Conservation (phyloP, 2,329 filamentous ascomycete genomes). For the Coniochaeta sp. region DNA sequence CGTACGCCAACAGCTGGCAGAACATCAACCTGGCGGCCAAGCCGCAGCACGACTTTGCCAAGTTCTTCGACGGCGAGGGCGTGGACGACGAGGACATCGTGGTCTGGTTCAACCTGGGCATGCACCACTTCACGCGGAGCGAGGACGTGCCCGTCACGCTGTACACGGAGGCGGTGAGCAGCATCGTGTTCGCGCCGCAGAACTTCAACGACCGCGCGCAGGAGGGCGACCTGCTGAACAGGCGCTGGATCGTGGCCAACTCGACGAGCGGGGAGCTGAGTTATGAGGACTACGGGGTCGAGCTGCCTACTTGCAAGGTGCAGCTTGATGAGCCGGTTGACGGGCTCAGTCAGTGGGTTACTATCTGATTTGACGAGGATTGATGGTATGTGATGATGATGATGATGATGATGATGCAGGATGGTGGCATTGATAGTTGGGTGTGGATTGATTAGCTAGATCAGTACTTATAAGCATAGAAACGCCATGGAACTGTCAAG, state of each 20-base stretch:
- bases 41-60: conserved; percentile 33
- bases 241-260: conserved; percentile 22
- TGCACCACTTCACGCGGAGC: conserved; percentile 38
- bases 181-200: conserved; percentile 23
- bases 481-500: too few relatives aligned
- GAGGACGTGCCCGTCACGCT: conserved; percentile 27
- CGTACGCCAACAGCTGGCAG: conserved; percentile 23
- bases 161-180: conserved; percentile 22
- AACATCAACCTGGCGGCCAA: conserved; percentile 21
- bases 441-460: too few relatives aligned
- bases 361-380: not conserved
- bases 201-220: conserved; percentile 24
- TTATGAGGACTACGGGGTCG: conserved; percentile 22
- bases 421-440: not conserved
- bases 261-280: conserved; percentile 14
- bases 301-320: conserved; percentile 20
- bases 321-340: conserved; percentile 18
- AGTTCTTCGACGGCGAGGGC: conserved; percentile 34
- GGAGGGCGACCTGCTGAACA: conserved; percentile 28
- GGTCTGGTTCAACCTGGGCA: conserved; percentile 43
- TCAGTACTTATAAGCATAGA: too few relatives aligned
- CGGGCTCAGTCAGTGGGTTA: conserved; percentile 7
- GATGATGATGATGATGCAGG: not conserved
- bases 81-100: conserved; percentile 32
- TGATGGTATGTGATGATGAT: not conserved